A percentile compares a stretch with the other conserved stretches of the same genome.
Evolutionary conservation across 768 basidiomycete species (phyloP).

Genomic region (Tylopilus subfusipes): DNA sequence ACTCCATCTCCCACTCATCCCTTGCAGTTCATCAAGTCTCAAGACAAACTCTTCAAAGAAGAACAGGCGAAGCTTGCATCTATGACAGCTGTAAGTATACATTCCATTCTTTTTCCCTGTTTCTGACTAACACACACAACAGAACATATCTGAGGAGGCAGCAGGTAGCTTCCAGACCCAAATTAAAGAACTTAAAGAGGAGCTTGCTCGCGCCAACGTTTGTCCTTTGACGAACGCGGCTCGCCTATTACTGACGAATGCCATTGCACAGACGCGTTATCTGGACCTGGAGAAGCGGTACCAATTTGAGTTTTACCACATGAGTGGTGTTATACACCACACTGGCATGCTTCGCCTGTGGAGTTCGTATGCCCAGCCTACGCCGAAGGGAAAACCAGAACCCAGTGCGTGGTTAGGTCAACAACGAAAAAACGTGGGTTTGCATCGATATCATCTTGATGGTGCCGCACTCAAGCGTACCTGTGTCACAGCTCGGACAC

Average conservation of each 20-base stretch:
- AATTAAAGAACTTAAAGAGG: slow-evolving; percentile 63
- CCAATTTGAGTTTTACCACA: slow-evolving; percentile 73
- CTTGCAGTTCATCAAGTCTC: slow-evolving; percentile 84
- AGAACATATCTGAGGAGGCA: slow-evolving; percentile 68
- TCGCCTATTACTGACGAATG: slow-evolving; percentile 1
- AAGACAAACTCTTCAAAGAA: slow-evolving; percentile 86
- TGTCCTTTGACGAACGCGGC: neutral
- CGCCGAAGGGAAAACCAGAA: slow-evolving; percentile 42
- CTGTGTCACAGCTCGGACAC: slow-evolving; percentile 25
- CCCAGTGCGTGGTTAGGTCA: slow-evolving; percentile 69
- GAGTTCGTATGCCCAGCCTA: slow-evolving; percentile 52
- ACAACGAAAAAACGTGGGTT: slow-evolving; percentile 50
- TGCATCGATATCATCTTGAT: neutral
- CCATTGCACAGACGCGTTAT: slow-evolving; percentile 40
- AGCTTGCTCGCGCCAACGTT: slow-evolving; percentile 57
- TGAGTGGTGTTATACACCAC: slow-evolving; percentile 72
- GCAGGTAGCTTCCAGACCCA: slow-evolving; percentile 63
- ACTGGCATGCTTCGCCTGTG: slow-evolving; percentile 63
- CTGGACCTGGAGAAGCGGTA: slow-evolving; percentile 59
- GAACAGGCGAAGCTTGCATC: slow-evolving; percentile 60
- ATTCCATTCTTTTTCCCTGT: neutral
- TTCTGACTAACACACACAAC: slow-evolving; percentile 9
- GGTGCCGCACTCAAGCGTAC: neutral
- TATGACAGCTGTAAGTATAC: slow-evolving; percentile 41
- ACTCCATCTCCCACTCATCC: neutral